Base-by-base conservation (phyloP, 2,329 filamentous ascomycete genomes). In the Bisporella sp. region DNA sequence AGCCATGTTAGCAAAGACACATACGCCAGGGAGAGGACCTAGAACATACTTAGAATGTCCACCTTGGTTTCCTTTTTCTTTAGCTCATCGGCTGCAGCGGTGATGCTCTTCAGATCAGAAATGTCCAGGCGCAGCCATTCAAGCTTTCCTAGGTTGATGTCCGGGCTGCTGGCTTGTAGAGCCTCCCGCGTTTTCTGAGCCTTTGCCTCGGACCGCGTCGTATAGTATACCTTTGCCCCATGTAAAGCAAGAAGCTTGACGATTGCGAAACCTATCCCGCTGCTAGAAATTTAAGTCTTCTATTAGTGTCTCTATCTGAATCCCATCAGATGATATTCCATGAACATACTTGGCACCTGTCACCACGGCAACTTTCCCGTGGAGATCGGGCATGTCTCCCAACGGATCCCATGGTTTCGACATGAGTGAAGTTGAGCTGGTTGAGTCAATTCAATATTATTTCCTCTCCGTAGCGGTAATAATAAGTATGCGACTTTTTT, bases 211-310 rank as follows among this genome's bases (percentile, higher is more conserved):
- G 39, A 44, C 13, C 47, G 49, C 11, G 59, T 52, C 1, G 57
- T 57, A 31, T 60, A 52, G 43, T 65, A 64, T 4, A 65, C 59
- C 41, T 57, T 63, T 6, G 62, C 62, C n/a, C 62, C 59, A 13
- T 51, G 52, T 4, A 55, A 43, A 5, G 57, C 62, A 2, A 64
- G 56, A 13, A 57, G 52, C 43, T 61, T 65, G 37, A 59, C 51
- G 1, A 59, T 60, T 1, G 56, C 47, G 6, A 57, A 48, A 1
- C 62, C 63, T 3, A 64, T 57, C 5, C 63, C 62, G 12, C 55
- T 41, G 41, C 60, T 62, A 31, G 5, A n/a, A 9, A 33, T 30
- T 21, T 21, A 21, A 21, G 21, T 21, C 21, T 21, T 21, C 21
- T 21, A 21, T 21, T 21, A 21, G 8, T 2, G 13, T 21, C 21